Evolutionary conservation across 768 basidiomycete species (phyloP).

Genomic region (Panus rudis): DNA sequence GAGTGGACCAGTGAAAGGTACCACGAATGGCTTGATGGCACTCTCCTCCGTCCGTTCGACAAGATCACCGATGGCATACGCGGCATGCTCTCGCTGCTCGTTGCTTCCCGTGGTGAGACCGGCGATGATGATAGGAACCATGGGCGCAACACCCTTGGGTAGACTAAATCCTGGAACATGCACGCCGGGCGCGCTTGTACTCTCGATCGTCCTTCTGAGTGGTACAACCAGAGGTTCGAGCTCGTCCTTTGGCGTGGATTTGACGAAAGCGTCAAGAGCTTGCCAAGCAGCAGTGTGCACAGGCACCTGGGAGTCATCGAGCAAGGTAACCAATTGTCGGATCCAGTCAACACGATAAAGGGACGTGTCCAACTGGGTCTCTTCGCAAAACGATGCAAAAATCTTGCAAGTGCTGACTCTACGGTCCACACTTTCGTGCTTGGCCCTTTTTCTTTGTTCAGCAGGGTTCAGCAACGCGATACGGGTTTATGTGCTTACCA

Average conservation of each 20-base stretch:
- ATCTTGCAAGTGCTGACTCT: slow-evolving; percentile 75
- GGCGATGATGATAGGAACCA: slow-evolving; percentile 83
- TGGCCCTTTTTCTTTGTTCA: slow-evolving; percentile 50
- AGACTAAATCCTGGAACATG: slow-evolving; percentile 82
- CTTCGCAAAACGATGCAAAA: slow-evolving; percentile 79
- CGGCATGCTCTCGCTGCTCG: slow-evolving; percentile 92
- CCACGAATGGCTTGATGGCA: slow-evolving; percentile 92
- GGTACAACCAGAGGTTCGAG: slow-evolving; percentile 87
- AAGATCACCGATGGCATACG: slow-evolving; percentile 93
- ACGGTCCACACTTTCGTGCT: slow-evolving; percentile 59
- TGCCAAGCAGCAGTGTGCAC: slow-evolving; percentile 81
- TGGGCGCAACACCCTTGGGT: slow-evolving; percentile 75
- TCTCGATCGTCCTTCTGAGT: slow-evolving; percentile 82
- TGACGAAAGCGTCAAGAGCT: slow-evolving; percentile 83
- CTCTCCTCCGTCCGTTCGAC: slow-evolving; percentile 79
- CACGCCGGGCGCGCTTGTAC: slow-evolving; percentile 69
- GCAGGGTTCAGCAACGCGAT: background rate
- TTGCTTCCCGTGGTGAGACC: slow-evolving; percentile 93
- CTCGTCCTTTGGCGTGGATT: slow-evolving; percentile 87
- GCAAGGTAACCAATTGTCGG: slow-evolving; percentile 72
- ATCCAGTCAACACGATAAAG: slow-evolving; percentile 94
- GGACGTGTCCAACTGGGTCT: slow-evolving; percentile 71
- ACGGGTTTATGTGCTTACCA: slow-evolving; percentile 47
- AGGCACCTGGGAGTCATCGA: slow-evolving; percentile 69
- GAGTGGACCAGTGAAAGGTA: slow-evolving; percentile 91